Conservation (phyloP, 2,329 filamentous ascomycete species). For the Cercospora zeina region DNA sequence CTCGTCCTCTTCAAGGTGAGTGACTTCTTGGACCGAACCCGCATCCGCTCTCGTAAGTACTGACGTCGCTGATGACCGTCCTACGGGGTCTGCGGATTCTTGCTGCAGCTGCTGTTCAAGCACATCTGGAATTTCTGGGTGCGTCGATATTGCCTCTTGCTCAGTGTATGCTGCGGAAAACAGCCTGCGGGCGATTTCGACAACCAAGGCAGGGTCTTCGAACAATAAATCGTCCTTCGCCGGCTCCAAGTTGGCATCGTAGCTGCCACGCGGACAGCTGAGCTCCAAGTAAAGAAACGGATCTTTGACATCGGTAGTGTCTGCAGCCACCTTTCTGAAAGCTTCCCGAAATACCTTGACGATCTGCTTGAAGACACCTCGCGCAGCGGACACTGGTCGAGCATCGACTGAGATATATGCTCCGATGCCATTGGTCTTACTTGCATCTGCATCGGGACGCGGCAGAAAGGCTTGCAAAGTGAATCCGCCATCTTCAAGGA, state of each 20-base stretch:
- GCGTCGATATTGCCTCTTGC: neutral
- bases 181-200: conserved; percentile 48
- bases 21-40: neutral
- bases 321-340: conserved; percentile 42
- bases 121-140: conserved; percentile 9
- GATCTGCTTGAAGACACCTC: conserved; percentile 63
- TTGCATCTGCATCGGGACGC: conserved; percentile 47
- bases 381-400: conserved; percentile 60
- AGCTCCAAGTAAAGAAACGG: conserved; percentile 67
- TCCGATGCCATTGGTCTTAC: conserved; percentile 46
- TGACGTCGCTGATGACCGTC: neutral
- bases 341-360: conserved; percentile 55
- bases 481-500: conserved; percentile 45
- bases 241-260: conserved; percentile 71
- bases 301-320: conserved; percentile 45
- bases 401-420: conserved; percentile 68
- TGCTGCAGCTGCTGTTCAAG: conserved; percentile 12
- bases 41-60: neutral
- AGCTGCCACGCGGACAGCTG: conserved; percentile 60
- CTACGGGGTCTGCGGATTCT: neutral
- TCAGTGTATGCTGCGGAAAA: conserved; percentile 41
- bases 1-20: neutral
- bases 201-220: conserved; percentile 53
- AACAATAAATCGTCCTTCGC: conserved; percentile 73
- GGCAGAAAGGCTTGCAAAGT: conserved; percentile 61